These are phyloP conservation scores for Colletotrichum caudatum DNA, from an alignment of 2,329 filamentous ascomycete species.

Conservation along the genomic window DNA sequence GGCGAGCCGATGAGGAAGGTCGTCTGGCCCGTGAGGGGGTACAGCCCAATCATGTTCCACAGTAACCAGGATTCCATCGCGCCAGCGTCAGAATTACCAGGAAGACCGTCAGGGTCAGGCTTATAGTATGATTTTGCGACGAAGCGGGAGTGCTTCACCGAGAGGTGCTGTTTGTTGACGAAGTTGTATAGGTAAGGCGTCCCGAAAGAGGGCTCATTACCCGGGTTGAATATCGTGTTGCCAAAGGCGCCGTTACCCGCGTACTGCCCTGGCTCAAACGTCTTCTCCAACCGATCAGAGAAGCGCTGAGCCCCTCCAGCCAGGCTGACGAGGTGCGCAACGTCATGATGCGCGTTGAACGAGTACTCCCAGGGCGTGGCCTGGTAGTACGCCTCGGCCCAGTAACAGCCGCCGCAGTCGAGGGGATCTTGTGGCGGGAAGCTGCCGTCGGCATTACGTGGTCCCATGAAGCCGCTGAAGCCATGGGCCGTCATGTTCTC, in stretches of 20 bases:
- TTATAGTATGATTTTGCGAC: constrained; percentile 72
- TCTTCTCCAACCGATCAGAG: constrained; percentile 68
- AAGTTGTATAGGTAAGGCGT: constrained; percentile 79
- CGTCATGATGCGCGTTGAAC: constrained; percentile 77
- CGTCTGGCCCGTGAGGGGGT: constrained; percentile 76
- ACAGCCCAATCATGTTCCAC: constrained; percentile 77
- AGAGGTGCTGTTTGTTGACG: constrained; percentile 70
- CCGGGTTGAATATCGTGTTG: constrained; percentile 73
- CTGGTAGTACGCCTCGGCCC: constrained; percentile 70
- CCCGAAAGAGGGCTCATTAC: constrained; percentile 76
- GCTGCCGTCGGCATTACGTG: constrained; percentile 61
- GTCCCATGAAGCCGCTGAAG: constrained; percentile 76
- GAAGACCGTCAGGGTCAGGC: constrained; percentile 67
- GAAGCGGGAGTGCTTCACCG: constrained; percentile 68
- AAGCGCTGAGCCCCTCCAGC: constrained; percentile 69
- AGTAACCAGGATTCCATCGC: constrained; percentile 79
- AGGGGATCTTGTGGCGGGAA: constrained; percentile 69
- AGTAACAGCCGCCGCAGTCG: constrained; percentile 73
- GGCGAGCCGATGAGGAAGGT: constrained; percentile 75
- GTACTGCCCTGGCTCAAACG: constrained; percentile 66
- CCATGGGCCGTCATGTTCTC: constrained; percentile 65
- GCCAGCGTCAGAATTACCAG: constrained; percentile 78
- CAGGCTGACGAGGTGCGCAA: constrained; percentile 64
- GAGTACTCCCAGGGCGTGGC: constrained; percentile 74
- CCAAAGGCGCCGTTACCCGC: constrained; percentile 57